Base-by-base conservation (phyloP, 2,329 filamentous ascomycete species). In the Diaporthe batatas region DNA sequence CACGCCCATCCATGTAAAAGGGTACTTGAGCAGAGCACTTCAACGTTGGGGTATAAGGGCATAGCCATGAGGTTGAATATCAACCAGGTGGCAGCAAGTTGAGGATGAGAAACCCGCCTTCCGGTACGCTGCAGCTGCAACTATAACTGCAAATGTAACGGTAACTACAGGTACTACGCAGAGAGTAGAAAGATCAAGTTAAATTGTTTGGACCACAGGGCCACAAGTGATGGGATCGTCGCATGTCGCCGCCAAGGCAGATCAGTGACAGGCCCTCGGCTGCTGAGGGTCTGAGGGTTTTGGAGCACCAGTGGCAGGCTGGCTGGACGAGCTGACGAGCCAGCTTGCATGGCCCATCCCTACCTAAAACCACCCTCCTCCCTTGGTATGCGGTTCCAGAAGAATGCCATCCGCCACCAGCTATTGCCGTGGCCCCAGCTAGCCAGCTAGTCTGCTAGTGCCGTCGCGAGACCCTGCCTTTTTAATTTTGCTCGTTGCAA, bases 181-280 rank as follows among this genome's bases (percentile, higher is more conserved):
- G 57, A 21, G 21, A 6, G 32, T 16, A 10, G n/a, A n/a, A n/a
- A 21, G 44, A 23, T 21, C 14, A 11, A 21, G 11, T n/a, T 11
- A 25, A n/a, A 36, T 25, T 67, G 59, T 39, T 53, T 67, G 62
- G 62, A 21, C 47, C 44, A 67, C 39, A 14, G n/a, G n/a, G n/a
- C n/a, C n/a, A 29, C 7, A 53, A 39, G 39, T 29, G 62, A 67
- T 57, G 36, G 14, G 47, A 67, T 67, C 62, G 62, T 67, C 62
- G 62, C 62, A 67, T 53, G 62, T 67, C 32, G 32, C 25, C 32
- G 62, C 62, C 62, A 53, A 67, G 62, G 21, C 62, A 29, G 62
- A 53, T 67, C 62, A 67, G 62, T 32, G 62, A 67, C 62, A 67
- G 62, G 62, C 62, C 47, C 47, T 53, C n/a, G 10, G 7, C 47